Conservation (phyloP, 2,329 filamentous ascomycete genomes). For the Fusarium hainanense region DNA sequence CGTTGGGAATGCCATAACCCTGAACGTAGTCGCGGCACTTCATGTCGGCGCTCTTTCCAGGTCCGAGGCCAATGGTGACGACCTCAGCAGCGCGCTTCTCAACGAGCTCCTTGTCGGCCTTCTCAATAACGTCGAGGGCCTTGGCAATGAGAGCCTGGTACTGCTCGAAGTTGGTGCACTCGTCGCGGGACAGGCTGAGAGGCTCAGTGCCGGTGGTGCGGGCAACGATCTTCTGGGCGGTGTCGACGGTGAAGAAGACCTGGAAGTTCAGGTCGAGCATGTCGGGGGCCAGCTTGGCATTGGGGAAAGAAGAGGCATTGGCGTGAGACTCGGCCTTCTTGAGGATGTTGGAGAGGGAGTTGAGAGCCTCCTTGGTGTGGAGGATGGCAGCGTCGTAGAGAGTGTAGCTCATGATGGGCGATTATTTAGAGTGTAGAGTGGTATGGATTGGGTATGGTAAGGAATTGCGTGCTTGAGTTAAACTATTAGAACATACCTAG, state of each 20-base stretch:
- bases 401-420: slow-evolving; percentile 52
- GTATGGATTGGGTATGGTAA: slow-evolving; percentile 20
- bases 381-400: slow-evolving; percentile 56
- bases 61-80: slow-evolving; percentile 49
- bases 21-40: slow-evolving; percentile 56
- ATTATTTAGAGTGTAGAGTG: neutral
- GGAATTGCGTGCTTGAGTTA: slow-evolving; percentile 37
- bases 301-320: slow-evolving; percentile 48
- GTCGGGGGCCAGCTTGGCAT: slow-evolving; percentile 52
- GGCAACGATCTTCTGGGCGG: slow-evolving; percentile 48
- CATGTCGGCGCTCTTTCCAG: slow-evolving; percentile 43
- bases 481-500: neutral
- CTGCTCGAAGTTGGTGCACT: slow-evolving; percentile 50
- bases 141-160: slow-evolving; percentile 50
- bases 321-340: slow-evolving; percentile 51
- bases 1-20: slow-evolving; percentile 65
- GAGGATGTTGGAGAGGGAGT: slow-evolving; percentile 51
- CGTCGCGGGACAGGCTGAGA: slow-evolving; percentile 41
- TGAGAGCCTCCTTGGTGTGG: slow-evolving; percentile 48
- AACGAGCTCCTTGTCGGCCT: slow-evolving; percentile 50
- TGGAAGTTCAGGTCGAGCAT: slow-evolving; percentile 59
- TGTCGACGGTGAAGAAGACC: slow-evolving; percentile 49
- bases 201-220: slow-evolving; percentile 50
- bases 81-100: slow-evolving; percentile 47
- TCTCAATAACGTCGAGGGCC: slow-evolving; percentile 47